These are phyloP conservation scores for Eurotiales sp. DNA, from an alignment of 2,329 filamentous ascomycete genomes.

Conservation along the genomic window DNA sequence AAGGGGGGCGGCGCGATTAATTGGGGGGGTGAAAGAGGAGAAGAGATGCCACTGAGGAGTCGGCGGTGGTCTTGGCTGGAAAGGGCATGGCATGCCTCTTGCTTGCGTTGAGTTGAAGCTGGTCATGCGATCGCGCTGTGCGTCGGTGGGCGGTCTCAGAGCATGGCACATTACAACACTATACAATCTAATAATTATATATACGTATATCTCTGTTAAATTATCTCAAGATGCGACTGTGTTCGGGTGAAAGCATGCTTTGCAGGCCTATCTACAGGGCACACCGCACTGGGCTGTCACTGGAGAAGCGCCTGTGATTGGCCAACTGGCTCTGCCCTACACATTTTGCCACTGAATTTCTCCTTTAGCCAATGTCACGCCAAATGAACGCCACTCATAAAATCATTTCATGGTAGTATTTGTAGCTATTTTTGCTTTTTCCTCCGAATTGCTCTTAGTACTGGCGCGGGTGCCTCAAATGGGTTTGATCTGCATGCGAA, in stretches of 20 bases:
- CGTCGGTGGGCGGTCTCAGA: no score
- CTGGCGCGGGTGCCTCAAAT: constrained; percentile 34
- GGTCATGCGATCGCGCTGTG: constrained; percentile 35
- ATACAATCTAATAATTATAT: no score
- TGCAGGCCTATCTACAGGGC: no score
- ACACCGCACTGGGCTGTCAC: neutral
- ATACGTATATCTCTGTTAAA: no score
- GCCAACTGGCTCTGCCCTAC: neutral
- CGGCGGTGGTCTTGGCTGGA: constrained; percentile 10
- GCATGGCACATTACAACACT: no score
- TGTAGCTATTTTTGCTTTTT: neutral
- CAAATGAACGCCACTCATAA: constrained; percentile 10
- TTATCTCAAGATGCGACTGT: no score
- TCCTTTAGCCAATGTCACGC: constrained; percentile 1
- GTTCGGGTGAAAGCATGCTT: no score
- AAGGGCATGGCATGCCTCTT: constrained; percentile 20
- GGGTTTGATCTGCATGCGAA: constrained; percentile 47
- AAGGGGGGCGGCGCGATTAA: constrained; percentile 1
- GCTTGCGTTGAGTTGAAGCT: constrained; percentile 18
- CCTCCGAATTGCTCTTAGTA: neutral
- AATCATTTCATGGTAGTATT: neutral
- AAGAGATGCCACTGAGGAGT: neutral
- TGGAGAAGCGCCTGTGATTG: neutral
- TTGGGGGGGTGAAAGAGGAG: constrained; percentile 13
- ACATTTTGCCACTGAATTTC: neutral